Base-by-base conservation (phyloP, 2,329 filamentous ascomycete species). In the Aureobasidium sp. region DNA sequence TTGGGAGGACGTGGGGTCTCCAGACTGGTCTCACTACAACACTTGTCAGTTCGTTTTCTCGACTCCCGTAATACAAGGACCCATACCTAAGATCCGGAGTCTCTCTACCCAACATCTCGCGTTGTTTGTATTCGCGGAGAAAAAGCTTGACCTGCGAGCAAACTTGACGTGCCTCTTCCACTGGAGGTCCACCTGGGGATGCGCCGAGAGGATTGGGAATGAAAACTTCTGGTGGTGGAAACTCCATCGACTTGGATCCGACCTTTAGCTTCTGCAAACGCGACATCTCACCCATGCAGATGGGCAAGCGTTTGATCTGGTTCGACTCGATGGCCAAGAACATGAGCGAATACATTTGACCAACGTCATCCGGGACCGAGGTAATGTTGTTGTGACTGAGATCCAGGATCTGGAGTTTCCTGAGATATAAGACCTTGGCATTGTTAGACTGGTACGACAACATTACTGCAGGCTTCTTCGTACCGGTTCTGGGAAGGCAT, bases 241-340 rank as follows among this genome's bases (percentile, higher is more conserved):
- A 93, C 61, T 81, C 83, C 61, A 96, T 82, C 9, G 89, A 89
- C 67, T 96, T 96, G 47, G 90, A 90, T 61, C 93, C 88, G 37
- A 96, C 84, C 73, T 95, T 96, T 60, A 97, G 79, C 65, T 95
- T 88, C 70, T 93, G 89, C 62, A 97, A 77, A 60, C 90, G 94
- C 60, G 82, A 86, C 88, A 96, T 95, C 65, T 96, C 91, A 59
- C 89, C 90, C 23, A 97, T 76, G 65, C 89, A 92, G 7, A 89
- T 76, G 1, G 93, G 93, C 19, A 97, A 77, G 66, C 92, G 87
- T 64, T 90, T 86, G 67, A 97, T 90, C 62, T 87, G 84, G 71
- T 96, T 96, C 70, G 89, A 89, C 66, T 89, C 88, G 37, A 96
- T 82, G 2, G 91, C 92, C 59, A 97, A 79, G 17, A 96, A 92